Base-by-base conservation (phyloP, 257 asterid genomes). In the Nicotiana sylvestris region DNA sequence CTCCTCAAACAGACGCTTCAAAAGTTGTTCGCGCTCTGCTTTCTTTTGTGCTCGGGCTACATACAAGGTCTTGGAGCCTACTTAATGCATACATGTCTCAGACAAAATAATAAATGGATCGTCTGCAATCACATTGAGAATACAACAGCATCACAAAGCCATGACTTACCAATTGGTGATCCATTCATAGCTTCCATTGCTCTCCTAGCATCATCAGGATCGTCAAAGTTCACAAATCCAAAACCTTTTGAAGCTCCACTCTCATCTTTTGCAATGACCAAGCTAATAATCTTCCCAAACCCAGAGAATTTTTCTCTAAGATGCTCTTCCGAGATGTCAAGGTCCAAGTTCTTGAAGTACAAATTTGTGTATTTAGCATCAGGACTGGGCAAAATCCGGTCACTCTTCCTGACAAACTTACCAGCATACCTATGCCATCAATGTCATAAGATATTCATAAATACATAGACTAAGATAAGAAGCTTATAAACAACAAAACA, bases 31-130 rank as follows among this genome's bases (percentile, higher is more conserved):
- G 12, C 98, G 93, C 84, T 95, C 98, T 49, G 91, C 90, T 86
- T 91, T 93, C 86, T 95, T 95, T 85, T 93, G 98, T 85, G 97
- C 98, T 69, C 93, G 90, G 8, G 93, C 89, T 53, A 95, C 97
- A 84, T 93, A 95, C 69, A 95, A 84, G 70, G 81, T 82, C 94
- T 95, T 92, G 27, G 92, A 90, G 76, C 95, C 98, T 95, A 83
- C 74, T 37, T 39, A 80, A 83, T 66, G 79, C 67, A 66, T 10
- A 58, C 27, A 82, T 33, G n/a, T 58, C 65, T 46, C 27, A 61
- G 27, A 37, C 27, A 29, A 37, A 13, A 62, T 17, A 7, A 76
- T 16, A 61, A 61, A 80, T 15, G 9, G 29, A 25, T 51, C 17
- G 9, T 17, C 46, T 21, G 11, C 7, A 62, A 13, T 62, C 62